A percentile compares a stretch with the other conserved stretches of the same genome.
Conservation (phyloP, 352 stramenopile species). For the Pythium myriotylum region DNA sequence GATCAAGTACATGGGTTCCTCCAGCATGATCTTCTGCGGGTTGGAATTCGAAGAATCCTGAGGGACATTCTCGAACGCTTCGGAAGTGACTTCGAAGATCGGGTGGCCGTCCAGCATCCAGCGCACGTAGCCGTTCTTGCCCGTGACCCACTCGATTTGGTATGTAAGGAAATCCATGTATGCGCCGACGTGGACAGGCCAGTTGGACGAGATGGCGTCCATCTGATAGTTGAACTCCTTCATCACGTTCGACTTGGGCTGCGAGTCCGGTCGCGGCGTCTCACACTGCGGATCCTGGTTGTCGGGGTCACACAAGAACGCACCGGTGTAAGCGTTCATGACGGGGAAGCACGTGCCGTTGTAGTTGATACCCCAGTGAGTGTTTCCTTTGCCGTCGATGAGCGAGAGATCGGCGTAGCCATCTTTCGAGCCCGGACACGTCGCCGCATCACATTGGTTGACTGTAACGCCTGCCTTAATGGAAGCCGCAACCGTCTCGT, state of each 20-base stretch:
- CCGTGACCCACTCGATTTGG: conserved; percentile 76
- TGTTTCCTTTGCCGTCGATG: conserved; percentile 41
- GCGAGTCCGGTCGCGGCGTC: conserved; percentile 38
- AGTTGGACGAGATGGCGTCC: conserved; percentile 79
- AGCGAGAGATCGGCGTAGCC: conserved; percentile 54
- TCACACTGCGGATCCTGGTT: conserved; percentile 44
- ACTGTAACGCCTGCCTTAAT: conserved; percentile 50
- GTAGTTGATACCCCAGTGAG: conserved; percentile 38
- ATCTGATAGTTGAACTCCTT: conserved; percentile 77
- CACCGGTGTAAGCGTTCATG: conserved; percentile 31
- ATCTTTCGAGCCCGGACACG: conserved; percentile 54
- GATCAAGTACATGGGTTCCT: conserved; percentile 94
- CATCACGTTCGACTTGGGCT: conserved; percentile 55
- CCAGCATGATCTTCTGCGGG: conserved; percentile 65
- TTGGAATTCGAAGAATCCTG: conserved; percentile 51
- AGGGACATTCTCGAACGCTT: conserved; percentile 53
- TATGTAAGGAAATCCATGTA: conserved; percentile 67
- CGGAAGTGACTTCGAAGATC: conserved; percentile 64
- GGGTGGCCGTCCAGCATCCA: conserved; percentile 65
- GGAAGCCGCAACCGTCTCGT: conserved; percentile 39
- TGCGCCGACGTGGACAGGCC: conserved; percentile 56
- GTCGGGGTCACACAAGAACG: conserved; percentile 26
- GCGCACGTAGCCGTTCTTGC: conserved; percentile 60
- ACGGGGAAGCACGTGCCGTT: conserved; percentile 20
- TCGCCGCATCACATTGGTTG: conserved; percentile 46